Conservation (phyloP, 352 stramenopile genomes). For the Globisporangium uncinulatum region DNA sequence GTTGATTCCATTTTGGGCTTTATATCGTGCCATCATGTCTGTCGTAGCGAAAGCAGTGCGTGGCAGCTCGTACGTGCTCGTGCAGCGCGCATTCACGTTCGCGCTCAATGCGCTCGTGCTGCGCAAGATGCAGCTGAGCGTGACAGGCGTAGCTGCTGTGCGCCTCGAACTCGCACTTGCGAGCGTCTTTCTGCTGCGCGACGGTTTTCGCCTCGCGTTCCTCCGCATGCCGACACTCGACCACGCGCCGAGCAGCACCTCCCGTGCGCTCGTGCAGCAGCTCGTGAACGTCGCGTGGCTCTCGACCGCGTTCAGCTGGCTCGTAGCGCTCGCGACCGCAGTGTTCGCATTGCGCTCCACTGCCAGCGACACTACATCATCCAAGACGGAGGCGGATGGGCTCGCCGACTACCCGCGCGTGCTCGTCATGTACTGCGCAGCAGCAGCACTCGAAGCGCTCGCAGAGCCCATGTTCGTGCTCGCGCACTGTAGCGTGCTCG, state of each 20-base stretch:
- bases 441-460: constrained; percentile 72
- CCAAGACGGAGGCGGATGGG: not conserved
- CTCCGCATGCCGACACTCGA: constrained; percentile 75
- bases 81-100: constrained; percentile 85
- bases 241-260: not conserved
- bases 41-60: constrained; percentile 50
- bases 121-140: constrained; percentile 57
- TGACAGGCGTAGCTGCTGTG: constrained; percentile 79
- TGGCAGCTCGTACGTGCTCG: constrained; percentile 69
- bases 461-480: constrained; percentile 83
- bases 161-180: constrained; percentile 86
- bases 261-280: constrained; percentile 30
- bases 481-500: constrained; percentile 66
- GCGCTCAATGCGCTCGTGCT: constrained; percentile 79
- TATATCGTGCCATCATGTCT: not conserved
- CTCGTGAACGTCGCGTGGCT: constrained; percentile 79
- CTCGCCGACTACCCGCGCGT: constrained; percentile 46
- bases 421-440: constrained; percentile 68
- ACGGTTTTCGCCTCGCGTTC: constrained; percentile 85
- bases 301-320: constrained; percentile 56
- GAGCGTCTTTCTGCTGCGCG: constrained; percentile 86
- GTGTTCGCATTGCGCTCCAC: not conserved
- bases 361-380: no score
- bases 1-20: no score
- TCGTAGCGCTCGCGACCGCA: constrained; percentile 25